These are phyloP conservation scores for Phaeomoniella chlamydospora DNA, from an alignment of 2,329 filamentous ascomycete species.

Conservation along the genomic window DNA sequence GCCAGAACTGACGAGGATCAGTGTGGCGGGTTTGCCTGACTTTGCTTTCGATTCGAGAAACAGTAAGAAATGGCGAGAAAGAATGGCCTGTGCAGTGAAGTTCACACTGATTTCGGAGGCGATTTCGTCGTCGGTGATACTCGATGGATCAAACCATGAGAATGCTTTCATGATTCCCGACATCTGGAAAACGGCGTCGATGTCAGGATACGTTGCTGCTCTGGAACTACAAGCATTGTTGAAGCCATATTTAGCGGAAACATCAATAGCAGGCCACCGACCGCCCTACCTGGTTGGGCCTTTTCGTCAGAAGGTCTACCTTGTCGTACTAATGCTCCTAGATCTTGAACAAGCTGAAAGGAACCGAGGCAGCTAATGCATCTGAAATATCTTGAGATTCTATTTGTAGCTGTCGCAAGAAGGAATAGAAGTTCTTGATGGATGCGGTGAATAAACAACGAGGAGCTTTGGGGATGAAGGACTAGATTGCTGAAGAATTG, in stretches of 20 bases:
- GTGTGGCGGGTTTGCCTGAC: constrained; percentile 9
- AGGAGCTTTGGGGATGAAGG: too few species aligned
- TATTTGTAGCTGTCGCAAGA: background rate
- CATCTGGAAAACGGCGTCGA: constrained; percentile 19
- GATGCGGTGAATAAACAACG: too few species aligned
- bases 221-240: constrained; percentile 6
- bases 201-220: constrained; percentile 9
- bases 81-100: constrained; percentile 14
- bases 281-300: constrained; percentile 6
- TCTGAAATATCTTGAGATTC: constrained; percentile 1
- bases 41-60: constrained; percentile 10
- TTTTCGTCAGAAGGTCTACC: constrained; percentile 1
- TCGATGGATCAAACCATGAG: constrained; percentile 11
- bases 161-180: constrained; percentile 14
- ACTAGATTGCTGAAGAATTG: too few species aligned
- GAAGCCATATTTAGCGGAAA: constrained; percentile 11
- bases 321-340: constrained; percentile 8
- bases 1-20: constrained; percentile 16
- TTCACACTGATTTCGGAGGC: constrained; percentile 13
- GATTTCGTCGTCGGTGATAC: constrained; percentile 10
- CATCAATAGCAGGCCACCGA: constrained; percentile 14
- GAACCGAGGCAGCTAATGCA: constrained; percentile 4
- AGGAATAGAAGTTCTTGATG: too few species aligned
- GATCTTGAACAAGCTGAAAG: constrained; percentile 6
- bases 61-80: constrained; percentile 15